Percentiles rank a stretch among this genome's conserved stretches.
These are phyloP conservation scores for Hericium coralloides DNA, from an alignment of 768 basidiomycete genomes.

Conservation along the genomic window DNA sequence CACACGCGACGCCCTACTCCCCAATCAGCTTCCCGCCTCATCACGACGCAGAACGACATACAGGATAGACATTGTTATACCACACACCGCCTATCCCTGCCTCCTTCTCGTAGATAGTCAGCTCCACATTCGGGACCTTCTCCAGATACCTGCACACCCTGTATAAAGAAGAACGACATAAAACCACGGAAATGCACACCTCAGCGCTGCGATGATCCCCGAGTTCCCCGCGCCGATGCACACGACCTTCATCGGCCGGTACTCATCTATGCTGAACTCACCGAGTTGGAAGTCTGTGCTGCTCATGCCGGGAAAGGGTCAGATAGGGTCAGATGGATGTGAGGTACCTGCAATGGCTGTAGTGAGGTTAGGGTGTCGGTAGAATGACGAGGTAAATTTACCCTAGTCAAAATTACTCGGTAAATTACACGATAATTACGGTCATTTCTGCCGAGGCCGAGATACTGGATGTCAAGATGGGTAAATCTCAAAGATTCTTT, in stretches of 20 bases:
- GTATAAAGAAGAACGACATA: neutral
- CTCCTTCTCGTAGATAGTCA: constrained; percentile 52
- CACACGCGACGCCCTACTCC: constrained; percentile 2
- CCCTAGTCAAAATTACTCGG: too few relatives aligned
- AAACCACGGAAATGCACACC: neutral
- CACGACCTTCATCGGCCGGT: neutral
- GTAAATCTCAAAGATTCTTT: too few relatives aligned
- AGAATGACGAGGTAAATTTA: too few relatives aligned
- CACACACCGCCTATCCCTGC: constrained; percentile 52
- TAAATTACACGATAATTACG: too few relatives aligned
- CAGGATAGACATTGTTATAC: constrained; percentile 30
- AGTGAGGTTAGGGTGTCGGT: too few relatives aligned
- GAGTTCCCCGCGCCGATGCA: neutral
- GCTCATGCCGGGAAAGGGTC: too few relatives aligned
- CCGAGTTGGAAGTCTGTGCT: neutral
- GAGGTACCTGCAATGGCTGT: too few relatives aligned
- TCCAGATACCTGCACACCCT: neutral
- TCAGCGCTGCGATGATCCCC: neutral
- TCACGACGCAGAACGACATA: neutral
- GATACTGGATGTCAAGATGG: too few relatives aligned
- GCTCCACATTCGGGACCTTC: constrained; percentile 31
- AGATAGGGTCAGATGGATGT: too few relatives aligned
- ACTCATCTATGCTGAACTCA: neutral
- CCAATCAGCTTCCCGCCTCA: neutral
- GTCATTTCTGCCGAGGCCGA: too few relatives aligned